Conservation (phyloP, 2,329 filamentous ascomycete species). For the Pleurostoma richardsiae region DNA sequence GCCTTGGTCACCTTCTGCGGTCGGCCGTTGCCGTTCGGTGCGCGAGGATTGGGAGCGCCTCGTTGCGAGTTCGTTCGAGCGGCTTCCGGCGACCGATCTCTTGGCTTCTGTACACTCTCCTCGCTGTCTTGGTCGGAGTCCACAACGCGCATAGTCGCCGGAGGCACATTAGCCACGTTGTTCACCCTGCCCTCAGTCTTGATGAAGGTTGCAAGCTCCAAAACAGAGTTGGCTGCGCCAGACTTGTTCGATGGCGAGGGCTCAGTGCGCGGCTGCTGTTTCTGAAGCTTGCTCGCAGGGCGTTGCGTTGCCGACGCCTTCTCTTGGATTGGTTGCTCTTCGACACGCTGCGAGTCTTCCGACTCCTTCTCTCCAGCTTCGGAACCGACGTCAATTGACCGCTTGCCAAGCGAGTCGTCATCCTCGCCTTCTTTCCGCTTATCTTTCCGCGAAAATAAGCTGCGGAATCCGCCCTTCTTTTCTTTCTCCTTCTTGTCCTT, state of each 20-base stretch:
- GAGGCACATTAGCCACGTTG: conserved; percentile 50
- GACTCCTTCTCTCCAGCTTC: conserved; percentile 38
- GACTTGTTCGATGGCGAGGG: conserved; percentile 39
- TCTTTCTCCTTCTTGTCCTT: conserved; percentile 71
- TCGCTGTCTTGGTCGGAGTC: conserved; percentile 35
- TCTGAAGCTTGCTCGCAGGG: conserved; percentile 65
- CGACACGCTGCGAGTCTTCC: conserved; percentile 25
- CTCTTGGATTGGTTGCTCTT: conserved; percentile 42
- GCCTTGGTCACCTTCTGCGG: conserved; percentile 54
- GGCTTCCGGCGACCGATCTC: conserved; percentile 22
- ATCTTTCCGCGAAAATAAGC: conserved; percentile 59
- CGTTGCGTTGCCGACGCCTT: conserved; percentile 41
- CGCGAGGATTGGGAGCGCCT: conserved; percentile 32
- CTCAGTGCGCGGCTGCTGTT: conserved; percentile 51
- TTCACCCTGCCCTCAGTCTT: conserved; percentile 37
- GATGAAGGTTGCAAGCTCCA: conserved; percentile 36
- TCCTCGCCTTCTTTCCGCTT: conserved; percentile 53
- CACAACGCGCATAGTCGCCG: conserved; percentile 54
- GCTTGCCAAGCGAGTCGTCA: conserved; percentile 57
- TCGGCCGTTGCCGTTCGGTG: conserved; percentile 38
- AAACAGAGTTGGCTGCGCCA: conserved; percentile 21
- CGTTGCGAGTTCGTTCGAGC: conserved; percentile 30
- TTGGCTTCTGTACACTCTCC: conserved; percentile 19
- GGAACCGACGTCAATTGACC: conserved; percentile 50
- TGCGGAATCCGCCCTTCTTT: conserved; percentile 54